Conservation (phyloP, 2,329 filamentous ascomycete genomes). For the Penicillium sp. region DNA sequence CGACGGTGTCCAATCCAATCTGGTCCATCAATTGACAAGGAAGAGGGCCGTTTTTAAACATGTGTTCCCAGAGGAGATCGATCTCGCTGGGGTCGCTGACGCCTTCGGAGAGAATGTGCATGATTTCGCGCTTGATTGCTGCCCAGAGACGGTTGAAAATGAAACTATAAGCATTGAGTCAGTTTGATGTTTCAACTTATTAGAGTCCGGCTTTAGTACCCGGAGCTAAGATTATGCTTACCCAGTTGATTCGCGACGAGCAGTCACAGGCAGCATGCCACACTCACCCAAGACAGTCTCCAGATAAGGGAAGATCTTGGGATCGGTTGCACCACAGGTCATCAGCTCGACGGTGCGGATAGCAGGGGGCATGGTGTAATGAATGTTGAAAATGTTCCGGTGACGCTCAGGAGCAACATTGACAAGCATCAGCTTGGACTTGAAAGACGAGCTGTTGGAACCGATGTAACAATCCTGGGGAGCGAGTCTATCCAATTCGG, state of each 20-base stretch:
- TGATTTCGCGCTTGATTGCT: slow-evolving; percentile 53
- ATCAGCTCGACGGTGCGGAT: slow-evolving; percentile 53
- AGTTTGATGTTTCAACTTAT: background rate
- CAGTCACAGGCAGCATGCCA: slow-evolving; percentile 47
- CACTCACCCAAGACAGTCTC: slow-evolving; percentile 39
- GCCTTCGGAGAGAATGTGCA: slow-evolving; percentile 52
- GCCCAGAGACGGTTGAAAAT: slow-evolving; percentile 59
- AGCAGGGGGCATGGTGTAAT: slow-evolving; percentile 52
- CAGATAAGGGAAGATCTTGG: slow-evolving; percentile 46
- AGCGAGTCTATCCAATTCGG: slow-evolving; percentile 44
- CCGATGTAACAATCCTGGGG: slow-evolving; percentile 50
- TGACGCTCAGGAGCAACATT: slow-evolving; percentile 31
- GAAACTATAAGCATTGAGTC: slow-evolving; percentile 32
- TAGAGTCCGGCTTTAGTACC: too few relatives aligned
- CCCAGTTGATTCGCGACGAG: slow-evolving; percentile 50
- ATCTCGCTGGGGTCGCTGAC: slow-evolving; percentile 51
- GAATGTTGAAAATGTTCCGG: slow-evolving; percentile 47
- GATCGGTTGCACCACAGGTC: slow-evolving; percentile 50
- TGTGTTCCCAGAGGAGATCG: slow-evolving; percentile 43
- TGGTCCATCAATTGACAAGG: slow-evolving; percentile 46
- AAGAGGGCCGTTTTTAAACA: slow-evolving; percentile 38
- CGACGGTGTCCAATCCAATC: slow-evolving; percentile 56
- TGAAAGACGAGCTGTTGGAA: slow-evolving; percentile 54
- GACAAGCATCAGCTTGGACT: slow-evolving; percentile 49
- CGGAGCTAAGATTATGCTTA: slow-evolving; percentile 3